These are phyloP conservation scores for Thraustochytrium sp. DNA, from an alignment of 352 stramenopile species.

Conservation along the genomic window DNA sequence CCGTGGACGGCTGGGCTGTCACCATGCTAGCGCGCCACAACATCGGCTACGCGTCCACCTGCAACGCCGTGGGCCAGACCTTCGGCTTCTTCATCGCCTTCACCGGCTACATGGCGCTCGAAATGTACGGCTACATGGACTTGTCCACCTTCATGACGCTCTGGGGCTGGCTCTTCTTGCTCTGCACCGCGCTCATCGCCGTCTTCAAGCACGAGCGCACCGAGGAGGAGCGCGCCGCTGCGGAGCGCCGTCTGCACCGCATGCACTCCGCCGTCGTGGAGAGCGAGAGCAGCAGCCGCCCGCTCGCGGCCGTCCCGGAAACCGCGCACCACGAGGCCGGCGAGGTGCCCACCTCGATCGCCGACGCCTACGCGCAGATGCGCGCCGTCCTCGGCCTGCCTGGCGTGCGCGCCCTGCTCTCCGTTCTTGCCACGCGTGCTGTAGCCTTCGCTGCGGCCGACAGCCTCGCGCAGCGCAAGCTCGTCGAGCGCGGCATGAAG, in stretches of 20 bases:
- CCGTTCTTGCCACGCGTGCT: constrained; percentile 82
- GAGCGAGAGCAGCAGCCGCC: constrained; percentile 55
- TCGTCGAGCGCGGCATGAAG: constrained; percentile 79
- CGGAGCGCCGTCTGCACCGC: neutral
- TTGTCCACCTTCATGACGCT: constrained; percentile 83
- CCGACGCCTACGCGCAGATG: constrained; percentile 81
- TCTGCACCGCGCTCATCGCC: constrained; percentile 79
- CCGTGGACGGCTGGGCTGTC: constrained; percentile 98
- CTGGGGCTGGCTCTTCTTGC: constrained; percentile 85
- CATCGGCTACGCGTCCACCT: constrained; percentile 87
- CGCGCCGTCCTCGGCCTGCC: constrained; percentile 71
- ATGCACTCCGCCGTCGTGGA: constrained; percentile 51
- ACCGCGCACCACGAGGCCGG: constrained; percentile 39
- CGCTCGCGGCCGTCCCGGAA: neutral
- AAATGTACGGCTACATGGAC: constrained; percentile 76
- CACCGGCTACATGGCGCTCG: constrained; percentile 93
- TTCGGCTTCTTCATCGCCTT: constrained; percentile 95
- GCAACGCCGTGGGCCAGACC: constrained; percentile 92
- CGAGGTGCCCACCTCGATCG: constrained; percentile 66
- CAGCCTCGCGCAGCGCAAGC: constrained; percentile 79
- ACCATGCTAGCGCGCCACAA: constrained; percentile 97
- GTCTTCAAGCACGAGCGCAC: constrained; percentile 81
- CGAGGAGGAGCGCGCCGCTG: constrained; percentile 49
- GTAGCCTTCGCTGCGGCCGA: constrained; percentile 83
- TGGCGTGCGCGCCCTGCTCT: constrained; percentile 69